These are phyloP conservation scores for Pseudozyma thailandica DNA, from an alignment of 1,284 basidiomycete genomes.

Conservation along the genomic window DNA sequence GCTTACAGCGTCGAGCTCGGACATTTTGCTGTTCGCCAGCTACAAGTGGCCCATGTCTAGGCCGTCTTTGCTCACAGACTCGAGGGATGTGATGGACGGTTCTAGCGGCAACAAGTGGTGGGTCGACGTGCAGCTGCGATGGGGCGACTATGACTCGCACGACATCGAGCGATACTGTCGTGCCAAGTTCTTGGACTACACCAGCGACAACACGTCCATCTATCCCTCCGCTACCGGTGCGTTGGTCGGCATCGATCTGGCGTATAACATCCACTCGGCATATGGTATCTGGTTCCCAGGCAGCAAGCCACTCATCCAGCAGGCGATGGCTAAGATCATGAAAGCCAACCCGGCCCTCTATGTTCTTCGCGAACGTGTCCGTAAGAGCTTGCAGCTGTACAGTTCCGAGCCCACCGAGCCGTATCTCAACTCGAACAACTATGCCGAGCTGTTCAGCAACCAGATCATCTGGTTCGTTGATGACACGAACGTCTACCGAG, in stretches of 20 bases:
- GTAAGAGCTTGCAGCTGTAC: conserved; percentile 97
- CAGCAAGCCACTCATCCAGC: conserved; percentile 95
- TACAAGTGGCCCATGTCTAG: conserved; percentile 93
- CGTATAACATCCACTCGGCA: conserved; percentile 98
- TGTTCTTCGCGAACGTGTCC: conserved; percentile 96
- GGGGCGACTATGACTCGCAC: conserved; percentile 99
- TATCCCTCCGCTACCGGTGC: conserved; percentile 98
- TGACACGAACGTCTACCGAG: conserved; percentile 99
- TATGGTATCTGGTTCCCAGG: conserved; percentile 99
- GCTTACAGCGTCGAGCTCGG: conserved; percentile 95
- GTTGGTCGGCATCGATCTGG: conserved; percentile 97
- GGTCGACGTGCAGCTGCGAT: conserved; percentile 95
- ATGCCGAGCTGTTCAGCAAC: conserved; percentile 98
- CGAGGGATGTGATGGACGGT: conserved; percentile 94
- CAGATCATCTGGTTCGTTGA: conserved; percentile 99
- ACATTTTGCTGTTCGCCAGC: conserved; percentile 95
- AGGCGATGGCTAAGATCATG: conserved; percentile 99
- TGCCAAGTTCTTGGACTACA: conserved; percentile 96
- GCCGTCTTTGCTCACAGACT: conserved; percentile 93
- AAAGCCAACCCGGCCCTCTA: conserved; percentile 98
- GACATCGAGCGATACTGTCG: conserved; percentile 81
- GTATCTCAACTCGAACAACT: conserved; percentile 94
- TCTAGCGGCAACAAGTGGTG: conserved; percentile 99
- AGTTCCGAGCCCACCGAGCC: conserved; percentile 99
- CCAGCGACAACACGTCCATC: conserved; percentile 82